phyloP scores from a whole-genome alignment of 208 protist species.

The Leishmania lainsoni region DNA sequence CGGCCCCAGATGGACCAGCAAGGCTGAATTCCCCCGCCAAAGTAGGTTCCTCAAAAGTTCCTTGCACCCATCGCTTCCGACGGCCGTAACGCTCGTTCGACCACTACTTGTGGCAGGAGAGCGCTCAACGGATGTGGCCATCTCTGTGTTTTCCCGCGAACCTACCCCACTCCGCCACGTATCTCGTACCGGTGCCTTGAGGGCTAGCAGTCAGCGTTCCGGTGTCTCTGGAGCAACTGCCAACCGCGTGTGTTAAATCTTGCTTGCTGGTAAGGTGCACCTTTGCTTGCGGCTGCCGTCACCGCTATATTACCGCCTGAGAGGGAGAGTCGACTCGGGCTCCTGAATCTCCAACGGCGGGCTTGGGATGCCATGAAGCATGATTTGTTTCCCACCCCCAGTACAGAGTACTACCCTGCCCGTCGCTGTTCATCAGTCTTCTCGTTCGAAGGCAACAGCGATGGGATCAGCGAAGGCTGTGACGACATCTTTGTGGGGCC shows the following conservation, averaged over 20 bases:
- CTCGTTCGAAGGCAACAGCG: not conserved
- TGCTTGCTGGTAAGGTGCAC: not conserved
- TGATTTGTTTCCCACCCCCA: slow-evolving; percentile 4
- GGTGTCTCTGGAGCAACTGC: not conserved
- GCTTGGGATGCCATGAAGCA: not conserved
- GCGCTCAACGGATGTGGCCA: not conserved
- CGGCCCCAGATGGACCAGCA: not conserved
- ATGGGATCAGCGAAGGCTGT: not conserved
- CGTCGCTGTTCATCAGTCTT: not conserved
- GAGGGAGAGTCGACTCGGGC: not conserved
- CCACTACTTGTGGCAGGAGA: not conserved
- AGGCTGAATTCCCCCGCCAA: too few relatives aligned
- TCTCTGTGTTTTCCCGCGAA: too few relatives aligned
- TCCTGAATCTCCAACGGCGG: not conserved
- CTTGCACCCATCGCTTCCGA: not conserved
- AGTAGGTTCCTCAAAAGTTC: too few relatives aligned
- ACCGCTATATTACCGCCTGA: not conserved
- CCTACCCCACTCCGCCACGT: not conserved
- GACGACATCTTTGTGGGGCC: slow-evolving; percentile 6
- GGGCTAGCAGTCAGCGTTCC: not conserved
- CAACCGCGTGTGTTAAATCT: not conserved
- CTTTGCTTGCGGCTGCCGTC: not conserved
- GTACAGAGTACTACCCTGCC: not conserved
- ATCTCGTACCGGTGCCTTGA: not conserved
- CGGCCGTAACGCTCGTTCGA: not conserved